A percentile compares a stretch with the other conserved stretches of the same genome.
These are phyloP conservation scores for Cubamyces sp. DNA, from an alignment of 768 basidiomycete species.

Conservation along the genomic window DNA sequence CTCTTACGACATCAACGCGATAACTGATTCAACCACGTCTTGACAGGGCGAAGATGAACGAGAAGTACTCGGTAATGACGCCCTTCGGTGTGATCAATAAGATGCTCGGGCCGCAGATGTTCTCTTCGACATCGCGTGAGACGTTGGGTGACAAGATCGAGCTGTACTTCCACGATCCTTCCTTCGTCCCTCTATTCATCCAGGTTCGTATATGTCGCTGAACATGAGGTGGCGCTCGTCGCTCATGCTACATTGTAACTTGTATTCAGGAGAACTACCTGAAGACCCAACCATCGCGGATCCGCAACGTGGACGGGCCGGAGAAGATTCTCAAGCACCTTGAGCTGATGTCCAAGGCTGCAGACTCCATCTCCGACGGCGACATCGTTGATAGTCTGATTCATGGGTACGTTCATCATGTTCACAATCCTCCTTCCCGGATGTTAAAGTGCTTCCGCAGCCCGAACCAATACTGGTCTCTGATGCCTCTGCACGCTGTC, in stretches of 20 bases:
- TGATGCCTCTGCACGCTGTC: slow-evolving; percentile 94
- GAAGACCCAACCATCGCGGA: slow-evolving; percentile 73
- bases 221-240: background rate
- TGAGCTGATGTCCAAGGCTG: slow-evolving; percentile 82
- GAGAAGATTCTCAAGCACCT: slow-evolving; percentile 73
- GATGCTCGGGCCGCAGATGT: slow-evolving; percentile 89
- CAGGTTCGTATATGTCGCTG: slow-evolving; percentile 56
- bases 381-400: slow-evolving; percentile 93
- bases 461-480: slow-evolving; percentile 92
- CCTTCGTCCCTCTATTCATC: slow-evolving; percentile 93
- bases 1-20: background rate
- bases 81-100: slow-evolving; percentile 93
- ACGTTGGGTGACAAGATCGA: slow-evolving; percentile 93
- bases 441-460: slow-evolving; percentile 42
- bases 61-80: slow-evolving; percentile 88
- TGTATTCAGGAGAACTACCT: slow-evolving; percentile 85
- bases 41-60: slow-evolving; percentile 80
- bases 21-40: background rate
- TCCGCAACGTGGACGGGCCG: slow-evolving; percentile 61
- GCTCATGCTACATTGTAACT: background rate
- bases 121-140: slow-evolving; percentile 79
- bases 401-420: slow-evolving; percentile 66
- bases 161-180: slow-evolving; percentile 94
- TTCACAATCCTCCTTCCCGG: background rate
- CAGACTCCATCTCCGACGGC: slow-evolving; percentile 92